Conservation (phyloP, 257 asterid genomes). For the Lycium barbarum region DNA sequence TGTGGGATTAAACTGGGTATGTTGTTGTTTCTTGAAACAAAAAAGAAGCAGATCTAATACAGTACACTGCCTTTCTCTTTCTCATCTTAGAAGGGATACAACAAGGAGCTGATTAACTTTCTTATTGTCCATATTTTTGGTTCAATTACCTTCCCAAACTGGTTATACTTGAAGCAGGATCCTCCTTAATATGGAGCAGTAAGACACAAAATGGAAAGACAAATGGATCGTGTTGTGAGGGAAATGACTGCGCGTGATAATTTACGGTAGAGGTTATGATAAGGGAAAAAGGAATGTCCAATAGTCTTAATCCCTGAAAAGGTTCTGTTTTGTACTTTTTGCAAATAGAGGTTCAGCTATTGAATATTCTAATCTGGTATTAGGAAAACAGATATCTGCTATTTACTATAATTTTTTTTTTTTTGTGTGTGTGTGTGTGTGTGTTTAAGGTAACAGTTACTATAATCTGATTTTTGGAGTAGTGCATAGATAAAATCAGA, state of each 20-base stretch:
- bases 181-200: conserved; percentile 9
- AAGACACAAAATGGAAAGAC: not conserved
- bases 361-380: not conserved
- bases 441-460: too few species aligned
- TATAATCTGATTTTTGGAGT: not conserved
- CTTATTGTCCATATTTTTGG: not conserved
- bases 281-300: not conserved
- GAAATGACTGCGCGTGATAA: not conserved
- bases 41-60: not conserved
- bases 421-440: too few species aligned
- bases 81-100: not conserved
- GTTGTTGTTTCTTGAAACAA: not conserved
- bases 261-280: conserved; percentile 1
- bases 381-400: not conserved
- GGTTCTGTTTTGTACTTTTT: not conserved
- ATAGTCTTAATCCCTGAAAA: not conserved
- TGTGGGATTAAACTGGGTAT: too few species aligned
- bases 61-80: not conserved
- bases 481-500: not conserved
- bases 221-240: not conserved
- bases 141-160: not conserved
- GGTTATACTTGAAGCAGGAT: not conserved
- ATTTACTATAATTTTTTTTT: not conserved
- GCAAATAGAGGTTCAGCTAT: not conserved
- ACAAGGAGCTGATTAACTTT: not conserved